Base-by-base conservation (phyloP, 805 yeast genomes). In the Ogataea thermomethanolica region DNA sequence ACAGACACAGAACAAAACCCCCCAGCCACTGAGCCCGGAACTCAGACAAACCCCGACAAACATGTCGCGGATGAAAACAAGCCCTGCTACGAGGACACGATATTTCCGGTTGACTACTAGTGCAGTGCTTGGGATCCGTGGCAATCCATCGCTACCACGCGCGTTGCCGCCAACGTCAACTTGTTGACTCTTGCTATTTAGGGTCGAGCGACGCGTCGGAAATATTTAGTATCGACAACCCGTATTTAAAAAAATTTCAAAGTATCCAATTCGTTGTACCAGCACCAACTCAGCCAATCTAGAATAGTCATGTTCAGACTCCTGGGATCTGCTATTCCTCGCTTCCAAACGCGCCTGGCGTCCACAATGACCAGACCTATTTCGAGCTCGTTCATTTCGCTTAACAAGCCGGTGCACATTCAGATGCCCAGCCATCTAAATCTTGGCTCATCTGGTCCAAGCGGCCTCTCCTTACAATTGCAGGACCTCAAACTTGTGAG, bases 61-160 rank as follows among this genome's bases (percentile, higher is more conserved):
- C 35, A 12, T 17, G 5, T 17, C 20, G 20, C 3, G 20, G 20
- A 17, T 17, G 20, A 17, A 17, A 17, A 17, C 20, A 3, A 17
- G 5, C 20, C 29, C 8, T 38, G 33, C 29, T 37, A 30, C 15
- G 49, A 44, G 23, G 54, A 45, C 25, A 45, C 43, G 21, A 43
- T 49, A 5, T 49, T 49, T 26, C 29, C 43, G 8, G 43, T 49
- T 3, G 53, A 49, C 22, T 49, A 49, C 39, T 49, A 29, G 33
- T 5, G 20, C 5, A 5, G 20, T n/a, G 20, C 20, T 5, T 17
- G 20, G 20, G 20, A 17, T 17, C 20, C 5, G 20, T 17, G 20
- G 5, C 20, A 17, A 3, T 4, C 20, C 20, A 4, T 17, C 20
- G 20, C 20, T 17, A 17, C 5, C 20, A 17, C 20, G 20, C 20